A percentile compares a stretch with the other conserved stretches of the same genome.
Conservation (phyloP, 805 yeast species). For the Saturnispora kantuleensis region DNA sequence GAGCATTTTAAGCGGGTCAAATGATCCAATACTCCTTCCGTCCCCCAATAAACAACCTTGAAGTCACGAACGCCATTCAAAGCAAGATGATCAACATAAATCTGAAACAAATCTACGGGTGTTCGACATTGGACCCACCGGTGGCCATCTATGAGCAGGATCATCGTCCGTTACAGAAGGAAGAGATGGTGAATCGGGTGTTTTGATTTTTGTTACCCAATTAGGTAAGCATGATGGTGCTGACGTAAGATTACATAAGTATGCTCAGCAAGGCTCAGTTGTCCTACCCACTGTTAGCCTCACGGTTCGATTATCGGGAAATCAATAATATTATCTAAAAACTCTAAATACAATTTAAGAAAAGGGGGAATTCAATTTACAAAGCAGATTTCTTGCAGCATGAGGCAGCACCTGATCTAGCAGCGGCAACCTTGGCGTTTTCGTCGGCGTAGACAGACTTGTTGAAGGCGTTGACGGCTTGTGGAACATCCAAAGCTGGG, state of each 20-base stretch:
- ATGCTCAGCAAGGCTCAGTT: too few relatives aligned
- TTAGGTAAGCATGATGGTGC: too few relatives aligned
- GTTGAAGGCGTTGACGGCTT: conserved; percentile 57
- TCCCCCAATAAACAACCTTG: conserved; percentile 13
- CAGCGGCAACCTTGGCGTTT: conserved; percentile 12
- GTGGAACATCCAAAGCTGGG: conserved; percentile 73
- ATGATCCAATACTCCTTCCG: too few relatives aligned
- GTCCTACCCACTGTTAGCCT: too few relatives aligned
- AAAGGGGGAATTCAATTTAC: not conserved
- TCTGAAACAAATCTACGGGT: too few relatives aligned
- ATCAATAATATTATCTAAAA: not conserved
- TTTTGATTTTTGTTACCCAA: too few relatives aligned
- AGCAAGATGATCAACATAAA: too few relatives aligned
- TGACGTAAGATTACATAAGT: too few relatives aligned
- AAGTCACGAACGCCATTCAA: not conserved
- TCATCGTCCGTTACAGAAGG: not conserved
- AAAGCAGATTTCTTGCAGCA: conserved; percentile 26
- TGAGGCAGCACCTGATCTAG: conserved; percentile 13
- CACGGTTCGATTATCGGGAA: not conserved
- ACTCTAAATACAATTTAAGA: conserved; percentile 1
- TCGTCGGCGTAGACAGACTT: conserved; percentile 38
- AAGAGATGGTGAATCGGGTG: too few relatives aligned
- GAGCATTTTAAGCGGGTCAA: too few relatives aligned
- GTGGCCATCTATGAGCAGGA: not conserved
- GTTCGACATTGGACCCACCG: too few relatives aligned